These are phyloP conservation scores for Annulohypoxylon maeteangense DNA, from an alignment of 495 filamentous ascomycete genomes.

Conservation along the genomic window DNA sequence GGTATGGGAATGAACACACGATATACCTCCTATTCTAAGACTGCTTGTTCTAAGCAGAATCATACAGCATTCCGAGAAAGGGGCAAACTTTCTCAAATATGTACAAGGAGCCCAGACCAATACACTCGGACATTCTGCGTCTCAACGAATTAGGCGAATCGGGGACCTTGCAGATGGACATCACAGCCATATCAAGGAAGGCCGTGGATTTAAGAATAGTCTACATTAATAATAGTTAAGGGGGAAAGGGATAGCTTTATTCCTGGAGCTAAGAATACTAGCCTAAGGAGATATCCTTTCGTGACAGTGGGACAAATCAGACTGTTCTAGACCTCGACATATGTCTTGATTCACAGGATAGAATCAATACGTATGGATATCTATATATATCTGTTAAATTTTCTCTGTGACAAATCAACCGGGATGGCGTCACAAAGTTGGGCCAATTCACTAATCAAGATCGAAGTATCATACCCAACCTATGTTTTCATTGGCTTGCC, in stretches of 20 bases:
- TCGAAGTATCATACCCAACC: background rate
- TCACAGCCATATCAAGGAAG: background rate
- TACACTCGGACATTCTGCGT: no score
- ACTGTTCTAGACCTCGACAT: background rate
- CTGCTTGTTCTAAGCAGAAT: no score
- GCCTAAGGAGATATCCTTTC: background rate
- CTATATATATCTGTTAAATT: background rate
- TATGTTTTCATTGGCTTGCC: background rate
- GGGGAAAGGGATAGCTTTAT: background rate
- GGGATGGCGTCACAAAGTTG: background rate
- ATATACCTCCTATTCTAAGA: no score
- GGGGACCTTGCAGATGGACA: background rate
- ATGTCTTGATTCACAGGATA: background rate
- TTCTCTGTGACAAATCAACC: no score
- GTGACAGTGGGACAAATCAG: background rate
- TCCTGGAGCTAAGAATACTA: background rate
- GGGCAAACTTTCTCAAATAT: no score
- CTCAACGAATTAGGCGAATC: background rate
- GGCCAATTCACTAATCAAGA: background rate
- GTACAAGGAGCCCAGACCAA: no score
- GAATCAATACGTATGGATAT: background rate
- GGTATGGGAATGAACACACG: no score
- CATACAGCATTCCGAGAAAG: no score
- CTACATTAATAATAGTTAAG: background rate
- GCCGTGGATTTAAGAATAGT: background rate